Percentiles rank a stretch among this genome's conserved stretches.
phyloP scores from a whole-genome alignment of 495 filamentous ascomycete genomes.

The Coniosporium apollinis region DNA sequence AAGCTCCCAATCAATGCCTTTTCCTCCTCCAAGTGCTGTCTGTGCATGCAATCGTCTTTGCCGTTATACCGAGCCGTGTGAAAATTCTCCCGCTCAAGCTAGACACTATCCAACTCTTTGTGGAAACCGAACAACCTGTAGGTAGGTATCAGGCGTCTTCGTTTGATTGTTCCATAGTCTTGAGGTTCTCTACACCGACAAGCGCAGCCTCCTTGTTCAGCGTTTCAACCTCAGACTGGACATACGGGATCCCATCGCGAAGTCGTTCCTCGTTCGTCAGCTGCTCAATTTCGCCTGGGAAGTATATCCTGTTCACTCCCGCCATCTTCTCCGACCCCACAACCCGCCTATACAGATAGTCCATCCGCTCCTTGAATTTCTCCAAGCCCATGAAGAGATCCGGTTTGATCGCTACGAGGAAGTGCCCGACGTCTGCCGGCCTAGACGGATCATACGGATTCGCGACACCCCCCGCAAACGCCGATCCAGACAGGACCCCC shows the following conservation, averaged over 20 bases:
- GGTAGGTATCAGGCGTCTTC: conserved; percentile 4
- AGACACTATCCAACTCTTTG: no score
- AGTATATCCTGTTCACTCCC: conserved; percentile 61
- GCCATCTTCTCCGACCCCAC: conserved; percentile 46
- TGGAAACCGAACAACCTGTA: neutral
- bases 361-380: conserved; percentile 55
- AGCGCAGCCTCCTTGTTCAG: conserved; percentile 49
- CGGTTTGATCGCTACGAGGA: conserved; percentile 56
- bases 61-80: no score
- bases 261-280: conserved; percentile 37
- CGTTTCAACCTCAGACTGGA: conserved; percentile 43
- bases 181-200: conserved; percentile 25
- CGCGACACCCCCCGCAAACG: conserved; percentile 56
- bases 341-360: conserved; percentile 47
- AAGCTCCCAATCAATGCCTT: no score
- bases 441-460: conserved; percentile 53
- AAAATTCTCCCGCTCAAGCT: no score
- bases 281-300: conserved; percentile 64
- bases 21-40: no score
- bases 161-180: neutral
- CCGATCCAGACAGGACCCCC: conserved; percentile 51
- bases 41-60: no score
- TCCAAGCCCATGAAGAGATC: conserved; percentile 58
- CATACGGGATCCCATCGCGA: conserved; percentile 46
- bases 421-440: conserved; percentile 59